Percentiles rank a stretch among this genome's conserved stretches.
Evolutionary conservation across 345 rosid genomes (phyloP).

Genomic region (Ceriops zippeliana): DNA sequence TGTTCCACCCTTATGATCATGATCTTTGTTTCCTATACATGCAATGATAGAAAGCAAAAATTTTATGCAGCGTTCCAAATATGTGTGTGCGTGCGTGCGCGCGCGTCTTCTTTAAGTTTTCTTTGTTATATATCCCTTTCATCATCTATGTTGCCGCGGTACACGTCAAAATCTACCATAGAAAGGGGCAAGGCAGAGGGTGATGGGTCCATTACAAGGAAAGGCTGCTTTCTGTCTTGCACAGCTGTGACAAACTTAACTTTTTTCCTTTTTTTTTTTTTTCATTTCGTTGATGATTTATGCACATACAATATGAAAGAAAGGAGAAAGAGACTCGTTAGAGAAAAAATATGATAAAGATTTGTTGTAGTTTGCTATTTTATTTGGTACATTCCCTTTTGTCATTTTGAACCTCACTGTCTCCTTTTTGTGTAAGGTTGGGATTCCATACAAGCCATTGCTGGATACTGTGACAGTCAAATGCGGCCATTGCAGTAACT

Average conservation of each 20-base stretch:
- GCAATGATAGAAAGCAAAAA: neutral
- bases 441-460: constrained; percentile 85
- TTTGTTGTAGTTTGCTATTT: neutral
- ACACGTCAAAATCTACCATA: too few relatives aligned
- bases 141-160: too few relatives aligned
- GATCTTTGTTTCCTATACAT: neutral
- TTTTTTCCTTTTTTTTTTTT: too few relatives aligned
- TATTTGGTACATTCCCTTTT: neutral
- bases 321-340: too few relatives aligned
- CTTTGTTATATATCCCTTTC: too few relatives aligned
- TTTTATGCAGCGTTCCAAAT: neutral
- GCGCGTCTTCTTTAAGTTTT: too few relatives aligned
- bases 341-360: neutral
- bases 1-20: neutral
- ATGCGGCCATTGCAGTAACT: constrained; percentile 94
- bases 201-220: too few relatives aligned
- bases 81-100: neutral
- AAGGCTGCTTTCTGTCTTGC: too few relatives aligned
- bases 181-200: too few relatives aligned
- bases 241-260: too few relatives aligned
- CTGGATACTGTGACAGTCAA: constrained; percentile 93
- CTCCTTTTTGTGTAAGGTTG: constrained; percentile 44
- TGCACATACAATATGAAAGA: too few relatives aligned
- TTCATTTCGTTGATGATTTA: too few relatives aligned
- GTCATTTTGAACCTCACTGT: neutral